A percentile compares a stretch with the other conserved stretches of the same genome.
Evolutionary conservation across 1,284 basidiomycete species (phyloP).

Genomic region (Cryptococcus wingfieldii): DNA sequence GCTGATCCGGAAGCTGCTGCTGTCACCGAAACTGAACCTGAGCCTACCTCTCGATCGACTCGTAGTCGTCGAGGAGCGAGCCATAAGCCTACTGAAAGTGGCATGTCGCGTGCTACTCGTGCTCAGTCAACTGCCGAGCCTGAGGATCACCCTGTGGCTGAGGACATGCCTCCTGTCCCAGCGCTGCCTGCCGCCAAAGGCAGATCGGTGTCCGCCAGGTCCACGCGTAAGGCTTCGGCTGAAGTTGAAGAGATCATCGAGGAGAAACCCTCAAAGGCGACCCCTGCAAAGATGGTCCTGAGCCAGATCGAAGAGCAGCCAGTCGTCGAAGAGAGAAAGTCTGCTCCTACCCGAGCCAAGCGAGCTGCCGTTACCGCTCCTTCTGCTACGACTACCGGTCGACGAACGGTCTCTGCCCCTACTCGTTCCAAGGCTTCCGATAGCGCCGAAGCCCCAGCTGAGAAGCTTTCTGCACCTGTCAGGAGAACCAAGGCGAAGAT

Average conservation of each 20-base stretch:
- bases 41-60: slow-evolving; percentile 4
- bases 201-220: slow-evolving; percentile 4
- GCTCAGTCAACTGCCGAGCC: slow-evolving; percentile 10
- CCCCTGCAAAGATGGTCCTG: slow-evolving; percentile 7
- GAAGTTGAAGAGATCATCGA: not conserved
- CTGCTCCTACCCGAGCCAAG: slow-evolving; percentile 1
- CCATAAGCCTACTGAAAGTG: not conserved
- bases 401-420: not conserved
- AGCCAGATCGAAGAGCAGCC: slow-evolving; percentile 15
- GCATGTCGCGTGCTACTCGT: slow-evolving; percentile 7
- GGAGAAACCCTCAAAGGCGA: slow-evolving; percentile 4
- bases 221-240: not conserved
- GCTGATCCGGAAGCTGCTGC: not conserved
- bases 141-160: slow-evolving; percentile 1
- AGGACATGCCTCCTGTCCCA: not conserved
- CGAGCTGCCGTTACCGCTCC: not conserved
- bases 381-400: not conserved
- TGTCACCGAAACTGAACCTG: not conserved
- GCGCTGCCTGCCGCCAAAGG: not conserved
- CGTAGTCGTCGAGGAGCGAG: slow-evolving; percentile 1
- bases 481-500: slow-evolving; percentile 1
- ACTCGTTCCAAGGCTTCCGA: not conserved
- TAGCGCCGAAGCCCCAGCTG: not conserved
- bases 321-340: slow-evolving; percentile 1
- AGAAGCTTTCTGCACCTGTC: slow-evolving; percentile 5